Percentiles rank a stretch among this genome's conserved stretches.
phyloP scores from a whole-genome alignment of 2,329 filamentous ascomycete species.

The Chlorencoelia australis region DNA sequence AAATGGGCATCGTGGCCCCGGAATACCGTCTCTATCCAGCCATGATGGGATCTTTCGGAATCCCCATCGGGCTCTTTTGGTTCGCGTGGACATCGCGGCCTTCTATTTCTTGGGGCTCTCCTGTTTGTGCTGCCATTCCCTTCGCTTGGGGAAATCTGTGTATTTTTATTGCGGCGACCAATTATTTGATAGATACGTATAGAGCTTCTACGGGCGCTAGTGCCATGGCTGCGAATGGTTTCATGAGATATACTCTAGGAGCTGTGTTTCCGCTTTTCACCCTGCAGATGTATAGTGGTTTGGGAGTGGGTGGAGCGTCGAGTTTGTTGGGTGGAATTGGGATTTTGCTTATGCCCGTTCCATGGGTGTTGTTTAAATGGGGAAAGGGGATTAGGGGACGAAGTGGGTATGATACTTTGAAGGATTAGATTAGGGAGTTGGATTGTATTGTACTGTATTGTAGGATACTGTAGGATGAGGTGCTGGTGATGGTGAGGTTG shows the following conservation, averaged over 20 bases:
- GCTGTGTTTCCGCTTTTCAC: conserved; percentile 52
- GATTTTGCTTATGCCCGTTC: conserved; percentile 38
- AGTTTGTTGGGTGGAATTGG: conserved; percentile 34
- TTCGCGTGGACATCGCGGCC: conserved; percentile 47
- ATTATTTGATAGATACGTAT: conserved; percentile 48
- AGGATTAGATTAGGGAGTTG: no score
- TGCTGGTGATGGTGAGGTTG: no score
- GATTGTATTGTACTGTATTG: no score
- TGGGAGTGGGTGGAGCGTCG: conserved; percentile 32
- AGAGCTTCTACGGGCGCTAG: conserved; percentile 45
- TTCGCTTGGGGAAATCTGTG: conserved; percentile 52
- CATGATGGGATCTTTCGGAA: conserved; percentile 45
- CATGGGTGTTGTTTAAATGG: conserved; percentile 42
- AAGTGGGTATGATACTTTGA: conserved; percentile 8
- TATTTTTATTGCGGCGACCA: conserved; percentile 38
- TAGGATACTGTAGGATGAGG: no score
- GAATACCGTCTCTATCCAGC: conserved; percentile 48
- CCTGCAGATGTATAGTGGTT: conserved; percentile 36
- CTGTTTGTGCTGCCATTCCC: conserved; percentile 40
- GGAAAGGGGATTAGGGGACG: conserved; percentile 24
- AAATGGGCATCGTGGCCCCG: conserved; percentile 29
- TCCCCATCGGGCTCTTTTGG: conserved; percentile 46
- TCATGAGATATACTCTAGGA: conserved; percentile 45
- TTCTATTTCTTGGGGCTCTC: conserved; percentile 43
- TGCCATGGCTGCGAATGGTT: conserved; percentile 48